A percentile compares a stretch with the other conserved stretches of the same genome.
Evolutionary conservation across 2,329 filamentous ascomycete genomes (phyloP).

Genomic region (Simplicillium aogashimaense): DNA sequence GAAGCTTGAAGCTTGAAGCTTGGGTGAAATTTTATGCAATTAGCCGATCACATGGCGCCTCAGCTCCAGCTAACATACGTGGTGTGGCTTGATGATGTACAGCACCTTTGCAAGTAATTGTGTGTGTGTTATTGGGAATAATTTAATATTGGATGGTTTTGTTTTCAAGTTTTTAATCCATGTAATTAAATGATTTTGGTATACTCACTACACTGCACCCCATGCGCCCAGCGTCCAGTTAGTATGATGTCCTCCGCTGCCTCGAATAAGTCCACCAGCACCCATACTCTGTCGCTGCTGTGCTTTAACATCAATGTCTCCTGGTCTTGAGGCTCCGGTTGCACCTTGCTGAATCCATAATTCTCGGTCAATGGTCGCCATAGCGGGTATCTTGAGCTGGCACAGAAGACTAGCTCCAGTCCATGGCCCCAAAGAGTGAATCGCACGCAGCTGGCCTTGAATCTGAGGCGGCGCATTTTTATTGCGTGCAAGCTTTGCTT

Average conservation of each 20-base stretch:
- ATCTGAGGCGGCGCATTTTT: conserved; percentile 27
- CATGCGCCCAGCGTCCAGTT: conserved; percentile 56
- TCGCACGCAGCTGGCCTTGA: conserved; percentile 51
- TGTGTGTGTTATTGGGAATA: too few species aligned
- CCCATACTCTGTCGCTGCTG: conserved; percentile 57
- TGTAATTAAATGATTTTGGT: neutral
- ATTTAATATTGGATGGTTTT: too few species aligned
- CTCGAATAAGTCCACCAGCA: conserved; percentile 34
- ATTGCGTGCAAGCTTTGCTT: conserved; percentile 24
- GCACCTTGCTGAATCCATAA: conserved; percentile 59
- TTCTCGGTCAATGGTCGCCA: conserved; percentile 63
- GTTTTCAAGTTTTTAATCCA: neutral
- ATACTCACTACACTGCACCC: conserved; percentile 34
- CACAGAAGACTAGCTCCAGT: conserved; percentile 62
- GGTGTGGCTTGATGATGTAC: too few species aligned
- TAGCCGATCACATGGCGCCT: conserved; percentile 13
- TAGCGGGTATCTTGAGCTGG: conserved; percentile 56
- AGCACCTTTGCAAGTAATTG: too few species aligned
- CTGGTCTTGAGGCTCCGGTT: conserved; percentile 47
- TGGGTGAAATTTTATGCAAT: conserved; percentile 17
- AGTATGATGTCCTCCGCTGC: conserved; percentile 26
- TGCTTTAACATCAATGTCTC: conserved; percentile 47
- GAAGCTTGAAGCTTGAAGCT: neutral
- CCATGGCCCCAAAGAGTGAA: conserved; percentile 66
- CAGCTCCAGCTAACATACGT: too few species aligned